Conservation (phyloP, 768 basidiomycete genomes). For the Leccinellum luteum region DNA sequence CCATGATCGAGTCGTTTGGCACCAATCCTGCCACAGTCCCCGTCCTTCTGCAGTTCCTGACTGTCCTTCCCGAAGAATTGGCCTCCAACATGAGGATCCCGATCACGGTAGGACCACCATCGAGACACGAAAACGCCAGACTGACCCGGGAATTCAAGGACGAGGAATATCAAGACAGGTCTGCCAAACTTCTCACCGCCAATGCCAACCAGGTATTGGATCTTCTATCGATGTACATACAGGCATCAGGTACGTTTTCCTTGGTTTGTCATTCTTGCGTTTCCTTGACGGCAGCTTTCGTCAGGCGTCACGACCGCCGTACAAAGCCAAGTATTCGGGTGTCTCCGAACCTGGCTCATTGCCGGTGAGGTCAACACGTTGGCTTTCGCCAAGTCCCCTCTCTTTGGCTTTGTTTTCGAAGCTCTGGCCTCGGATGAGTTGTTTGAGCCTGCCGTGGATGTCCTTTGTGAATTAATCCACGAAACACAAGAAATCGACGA, state of each 20-base stretch:
- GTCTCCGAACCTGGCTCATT: constrained; percentile 82
- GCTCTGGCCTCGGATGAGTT: constrained; percentile 80
- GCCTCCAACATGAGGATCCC: constrained; percentile 83
- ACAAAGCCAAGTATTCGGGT: constrained; percentile 79
- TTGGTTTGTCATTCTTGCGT: not conserved
- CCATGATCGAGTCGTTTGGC: constrained; percentile 84
- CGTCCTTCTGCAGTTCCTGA: constrained; percentile 84
- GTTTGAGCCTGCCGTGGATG: constrained; percentile 92
- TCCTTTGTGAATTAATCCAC: constrained; percentile 92
- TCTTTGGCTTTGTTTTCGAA: constrained; percentile 81
- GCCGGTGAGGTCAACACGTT: constrained; percentile 77
- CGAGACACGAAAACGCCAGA: not conserved
- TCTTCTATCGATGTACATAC: constrained; percentile 83
- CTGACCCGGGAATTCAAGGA: constrained; percentile 46
- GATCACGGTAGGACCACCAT: constrained; percentile 64
- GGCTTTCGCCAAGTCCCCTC: constrained; percentile 68
- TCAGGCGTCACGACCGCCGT: constrained; percentile 82
- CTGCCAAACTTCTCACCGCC: constrained; percentile 56
- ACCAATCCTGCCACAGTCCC: constrained; percentile 81
- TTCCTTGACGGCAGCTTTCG: not conserved
- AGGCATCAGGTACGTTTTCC: constrained; percentile 68
- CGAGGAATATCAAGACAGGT: constrained; percentile 67
- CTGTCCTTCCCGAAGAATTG: constrained; percentile 87
- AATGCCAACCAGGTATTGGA: constrained; percentile 74
- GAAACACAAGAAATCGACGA: constrained; percentile 98